A percentile compares a stretch with the other conserved stretches of the same genome.
phyloP scores from a whole-genome alignment of 148 eudicot species.

The Salicornia ramosissima region DNA sequence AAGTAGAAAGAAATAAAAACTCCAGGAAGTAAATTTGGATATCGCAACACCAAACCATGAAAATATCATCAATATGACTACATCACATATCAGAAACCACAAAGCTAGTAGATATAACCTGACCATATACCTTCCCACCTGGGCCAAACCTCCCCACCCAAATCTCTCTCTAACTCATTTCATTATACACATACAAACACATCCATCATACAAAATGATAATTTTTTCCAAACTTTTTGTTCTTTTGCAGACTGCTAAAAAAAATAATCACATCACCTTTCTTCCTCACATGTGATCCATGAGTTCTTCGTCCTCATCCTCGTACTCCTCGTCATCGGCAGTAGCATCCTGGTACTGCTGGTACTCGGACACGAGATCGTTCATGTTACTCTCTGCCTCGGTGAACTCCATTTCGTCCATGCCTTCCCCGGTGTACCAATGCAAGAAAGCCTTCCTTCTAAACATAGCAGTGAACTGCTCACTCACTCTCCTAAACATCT shows the following conservation, averaged over 20 bases:
- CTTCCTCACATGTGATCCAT: slow-evolving; percentile 16
- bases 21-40: slow-evolving; percentile 12
- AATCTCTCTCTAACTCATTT: neutral
- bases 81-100: slow-evolving; percentile 22
- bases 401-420: slow-evolving; percentile 96
- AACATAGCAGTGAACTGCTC: slow-evolving; percentile 89
- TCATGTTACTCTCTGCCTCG: slow-evolving; percentile 87
- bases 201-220: slow-evolving; percentile 12
- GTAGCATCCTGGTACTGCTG: slow-evolving; percentile 88
- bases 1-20: slow-evolving; percentile 10
- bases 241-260: neutral
- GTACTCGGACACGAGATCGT: slow-evolving; percentile 72
- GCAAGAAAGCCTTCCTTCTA: slow-evolving; percentile 82
- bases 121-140: slow-evolving; percentile 7
- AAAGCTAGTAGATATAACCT: slow-evolving; percentile 19
- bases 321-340: slow-evolving; percentile 69
- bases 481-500: slow-evolving; percentile 76
- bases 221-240: neutral
- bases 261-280: neutral
- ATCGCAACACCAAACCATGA: slow-evolving; percentile 20
- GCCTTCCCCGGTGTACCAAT: slow-evolving; percentile 90
- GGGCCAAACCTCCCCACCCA: neutral
- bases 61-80: slow-evolving; percentile 15
- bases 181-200: slow-evolving; percentile 21
- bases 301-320: slow-evolving; percentile 55